Conservation (phyloP, 2,329 filamentous ascomycete species). For the Akanthomyces lecanii region DNA sequence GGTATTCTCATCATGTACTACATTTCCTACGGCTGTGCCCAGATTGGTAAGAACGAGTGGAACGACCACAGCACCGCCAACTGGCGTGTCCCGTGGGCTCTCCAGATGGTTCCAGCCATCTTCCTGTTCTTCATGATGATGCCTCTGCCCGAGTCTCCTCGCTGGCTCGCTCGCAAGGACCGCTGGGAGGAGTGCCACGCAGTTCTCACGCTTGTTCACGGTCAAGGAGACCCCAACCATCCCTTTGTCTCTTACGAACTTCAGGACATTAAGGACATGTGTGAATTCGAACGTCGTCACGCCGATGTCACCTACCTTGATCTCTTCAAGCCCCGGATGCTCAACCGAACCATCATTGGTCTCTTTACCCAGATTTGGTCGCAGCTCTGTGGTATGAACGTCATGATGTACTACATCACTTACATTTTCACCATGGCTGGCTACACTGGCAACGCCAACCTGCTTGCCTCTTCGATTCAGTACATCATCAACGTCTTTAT, state of each 20-base stretch:
- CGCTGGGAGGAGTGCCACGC: constrained; percentile 56
- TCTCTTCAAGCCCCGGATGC: constrained; percentile 65
- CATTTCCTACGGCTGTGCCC: constrained; percentile 61
- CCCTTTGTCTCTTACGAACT: constrained; percentile 65
- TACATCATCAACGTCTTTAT: constrained; percentile 75
- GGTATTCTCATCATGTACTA: constrained; percentile 66
- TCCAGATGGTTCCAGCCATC: constrained; percentile 60
- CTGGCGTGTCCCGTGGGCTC: constrained; percentile 61
- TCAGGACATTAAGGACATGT: constrained; percentile 67
- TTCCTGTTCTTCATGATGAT: constrained; percentile 56
- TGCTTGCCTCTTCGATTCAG: constrained; percentile 53
- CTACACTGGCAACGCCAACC: constrained; percentile 42
- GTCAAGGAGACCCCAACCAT: constrained; percentile 58
- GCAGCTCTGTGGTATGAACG: constrained; percentile 53
- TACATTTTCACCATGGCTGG: constrained; percentile 39
- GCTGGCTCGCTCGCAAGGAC: constrained; percentile 61
- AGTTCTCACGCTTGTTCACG: constrained; percentile 56
- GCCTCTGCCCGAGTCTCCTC: constrained; percentile 57
- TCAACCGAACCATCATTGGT: constrained; percentile 49
- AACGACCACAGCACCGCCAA: constrained; percentile 44
- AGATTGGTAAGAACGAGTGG: constrained; percentile 40
- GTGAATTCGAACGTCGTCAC: constrained; percentile 68
- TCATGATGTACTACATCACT: constrained; percentile 63
- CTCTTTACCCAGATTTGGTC: constrained; percentile 54
- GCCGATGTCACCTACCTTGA: constrained; percentile 67